Conservation (phyloP, 164 flowering plant genomes). For the Tinospora cordifolia region DNA sequence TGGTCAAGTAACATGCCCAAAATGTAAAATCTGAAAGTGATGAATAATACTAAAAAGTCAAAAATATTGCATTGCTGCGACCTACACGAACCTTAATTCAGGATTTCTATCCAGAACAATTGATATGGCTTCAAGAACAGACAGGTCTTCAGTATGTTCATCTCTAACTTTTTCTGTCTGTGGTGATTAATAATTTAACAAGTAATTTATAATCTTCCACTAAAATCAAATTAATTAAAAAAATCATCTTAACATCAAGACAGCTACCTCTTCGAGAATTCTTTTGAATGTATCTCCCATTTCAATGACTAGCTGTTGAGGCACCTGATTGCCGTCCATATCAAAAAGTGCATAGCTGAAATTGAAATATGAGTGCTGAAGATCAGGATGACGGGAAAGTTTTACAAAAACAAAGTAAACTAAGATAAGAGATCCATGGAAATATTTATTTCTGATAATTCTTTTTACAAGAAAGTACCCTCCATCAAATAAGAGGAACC, state of each 20-base stretch:
- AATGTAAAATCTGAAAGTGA: neutral
- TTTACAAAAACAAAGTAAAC: neutral
- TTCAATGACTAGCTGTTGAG: slow-evolving; percentile 60
- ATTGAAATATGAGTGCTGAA: neutral
- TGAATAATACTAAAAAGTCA: neutral
- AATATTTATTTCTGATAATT: neutral
- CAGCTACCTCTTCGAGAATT: slow-evolving; percentile 64
- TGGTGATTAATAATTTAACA: slow-evolving; percentile 9
- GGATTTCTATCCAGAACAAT: slow-evolving; percentile 66
- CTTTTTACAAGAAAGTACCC: neutral
- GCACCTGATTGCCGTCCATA: slow-evolving; percentile 61
- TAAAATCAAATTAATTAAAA: neutral
- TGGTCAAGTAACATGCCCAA: neutral
- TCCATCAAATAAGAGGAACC: neutral
- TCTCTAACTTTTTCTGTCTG: slow-evolving; percentile 84
- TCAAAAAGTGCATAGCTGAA: slow-evolving; percentile 66
- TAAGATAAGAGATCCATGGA: neutral
- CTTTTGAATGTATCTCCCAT: slow-evolving; percentile 63
- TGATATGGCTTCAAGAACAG: slow-evolving; percentile 63
- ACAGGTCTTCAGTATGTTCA: slow-evolving; percentile 61
- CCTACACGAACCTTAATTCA: slow-evolving; percentile 47
- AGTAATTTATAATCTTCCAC: neutral
- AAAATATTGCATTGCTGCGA: neutral
- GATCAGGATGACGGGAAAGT: neutral
- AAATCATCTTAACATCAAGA: neutral